A percentile compares a stretch with the other conserved stretches of the same genome.
Evolutionary conservation across 306 rosid species (phyloP).

Genomic region (Casuarina glauca): DNA sequence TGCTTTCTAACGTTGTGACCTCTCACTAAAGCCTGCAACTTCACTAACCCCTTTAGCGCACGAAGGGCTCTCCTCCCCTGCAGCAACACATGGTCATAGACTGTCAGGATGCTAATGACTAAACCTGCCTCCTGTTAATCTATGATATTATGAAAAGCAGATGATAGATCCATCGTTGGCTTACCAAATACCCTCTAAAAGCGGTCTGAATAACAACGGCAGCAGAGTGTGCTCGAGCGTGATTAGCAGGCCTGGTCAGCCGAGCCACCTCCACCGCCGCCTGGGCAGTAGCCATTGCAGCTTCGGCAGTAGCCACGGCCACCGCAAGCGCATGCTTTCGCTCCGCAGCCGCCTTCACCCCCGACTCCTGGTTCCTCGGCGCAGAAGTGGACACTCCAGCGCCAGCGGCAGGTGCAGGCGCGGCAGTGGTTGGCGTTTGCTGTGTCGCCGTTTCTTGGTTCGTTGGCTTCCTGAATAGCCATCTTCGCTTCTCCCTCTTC

Average conservation of each 20-base stretch:
- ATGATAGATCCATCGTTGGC: slow-evolving; percentile 29
- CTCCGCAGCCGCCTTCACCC: slow-evolving; percentile 30
- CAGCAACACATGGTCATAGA: slow-evolving; percentile 7
- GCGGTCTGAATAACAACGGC: slow-evolving; percentile 81
- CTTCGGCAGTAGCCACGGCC: slow-evolving; percentile 82
- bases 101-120: background rate
- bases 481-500: slow-evolving; percentile 85
- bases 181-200: slow-evolving; percentile 89
- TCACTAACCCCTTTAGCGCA: slow-evolving; percentile 89
- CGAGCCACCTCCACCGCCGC: slow-evolving; percentile 73
- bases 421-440: slow-evolving; percentile 35
- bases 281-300: slow-evolving; percentile 79
- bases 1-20: slow-evolving; percentile 96
- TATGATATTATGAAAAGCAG: background rate
- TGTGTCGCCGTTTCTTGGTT: slow-evolving; percentile 52
- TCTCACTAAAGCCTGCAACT: slow-evolving; percentile 92
- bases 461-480: slow-evolving; percentile 73
- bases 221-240: slow-evolving; percentile 42
- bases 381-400: slow-evolving; percentile 3
- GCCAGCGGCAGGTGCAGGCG: slow-evolving; percentile 27
- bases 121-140: background rate
- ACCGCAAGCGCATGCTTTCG: slow-evolving; percentile 69
- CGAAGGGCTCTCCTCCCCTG: slow-evolving; percentile 95
- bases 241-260: slow-evolving; percentile 52
- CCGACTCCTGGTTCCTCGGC: slow-evolving; percentile 28